Evolutionary conservation across 2,329 filamentous ascomycete genomes (phyloP), one percentile per base, ranked within the genome.

Genomic region (Pleurostoma richardsiae): DNA sequence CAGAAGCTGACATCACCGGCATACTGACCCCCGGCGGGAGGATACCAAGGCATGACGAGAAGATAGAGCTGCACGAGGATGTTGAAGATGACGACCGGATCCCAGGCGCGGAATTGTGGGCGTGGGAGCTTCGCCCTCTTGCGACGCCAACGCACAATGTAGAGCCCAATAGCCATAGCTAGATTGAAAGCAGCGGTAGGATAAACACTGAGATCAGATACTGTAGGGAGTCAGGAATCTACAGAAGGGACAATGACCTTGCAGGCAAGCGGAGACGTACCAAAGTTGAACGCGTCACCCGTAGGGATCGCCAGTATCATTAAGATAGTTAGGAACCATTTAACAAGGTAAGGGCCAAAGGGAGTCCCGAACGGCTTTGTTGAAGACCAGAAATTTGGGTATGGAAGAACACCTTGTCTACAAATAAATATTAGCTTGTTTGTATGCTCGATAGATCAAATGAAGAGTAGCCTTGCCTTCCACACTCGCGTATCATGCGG

Each of bases 41-140:
- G 85, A 53, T 82, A 85, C 85, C 85, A 89, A 0, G 85, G 85
- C 73, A 86, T 86, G 11, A 82, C 72, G 3, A 89, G 64, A 40
- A 87, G 66, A 49, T 81, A 88, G 0, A 82, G 47, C 44, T 85
- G 77, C 0, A 81, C 65, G 0, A 80, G 58, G 41, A 84, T 73
- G 43, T 74, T 80, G 61, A 88, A 85, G 6, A 76, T 55, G 2
- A 88, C 62, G 0, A 76, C 69, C 0, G 74, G 44, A 48, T 81
- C 59, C 82, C 82, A 88, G 0, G 80, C 76, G 5, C 65, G 68
- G 61, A 85, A 88, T 4, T 74, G 72, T 0, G 77, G 65, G 0
- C 56, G 54, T 0, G 69, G 70, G 3, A 82, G 60, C 3, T 73
- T 72, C 4, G 79, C 62, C 1, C 72, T 70, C 36, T 67, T 70